Conservation (phyloP, 257 asterid genomes). For the Jasminum sambac region DNA sequence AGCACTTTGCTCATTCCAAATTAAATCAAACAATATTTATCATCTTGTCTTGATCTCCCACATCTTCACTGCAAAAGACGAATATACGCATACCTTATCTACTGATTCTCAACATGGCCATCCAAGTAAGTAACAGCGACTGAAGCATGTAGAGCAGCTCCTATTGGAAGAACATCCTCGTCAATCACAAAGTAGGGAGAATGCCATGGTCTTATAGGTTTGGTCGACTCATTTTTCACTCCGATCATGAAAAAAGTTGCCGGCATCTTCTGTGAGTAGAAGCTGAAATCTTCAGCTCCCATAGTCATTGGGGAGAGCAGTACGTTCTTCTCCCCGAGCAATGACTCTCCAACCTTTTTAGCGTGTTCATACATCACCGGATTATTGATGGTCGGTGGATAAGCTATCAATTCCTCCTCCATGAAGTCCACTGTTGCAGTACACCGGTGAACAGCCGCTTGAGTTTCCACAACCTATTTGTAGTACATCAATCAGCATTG, state of each 20-base stretch:
- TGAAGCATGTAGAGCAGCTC: slow-evolving; percentile 87
- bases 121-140: slow-evolving; percentile 69
- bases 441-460: slow-evolving; percentile 70
- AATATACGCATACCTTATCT: no score
- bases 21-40: slow-evolving; percentile 9
- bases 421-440: slow-evolving; percentile 57
- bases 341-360: slow-evolving; percentile 47
- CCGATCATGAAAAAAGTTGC: slow-evolving; percentile 67
- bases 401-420: slow-evolving; percentile 53
- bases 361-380: slow-evolving; percentile 61
- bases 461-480: slow-evolving; percentile 66
- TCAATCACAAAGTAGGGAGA: slow-evolving; percentile 61
- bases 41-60: neutral
- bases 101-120: slow-evolving; percentile 24
- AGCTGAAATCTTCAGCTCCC: slow-evolving; percentile 96
- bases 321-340: slow-evolving; percentile 61
- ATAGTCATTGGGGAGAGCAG: slow-evolving; percentile 25
- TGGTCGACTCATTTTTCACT: slow-evolving; percentile 42
- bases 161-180: slow-evolving; percentile 68
- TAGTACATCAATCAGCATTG: neutral
- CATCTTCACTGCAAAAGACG: neutral
- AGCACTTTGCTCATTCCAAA: neutral
- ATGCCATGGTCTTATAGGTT: slow-evolving; percentile 44
- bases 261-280: slow-evolving; percentile 59
- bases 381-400: slow-evolving; percentile 64